Percentiles rank a stretch among this genome's conserved stretches.
phyloP scores from a whole-genome alignment of 768 basidiomycete genomes.

The Myochromella boudieri region DNA sequence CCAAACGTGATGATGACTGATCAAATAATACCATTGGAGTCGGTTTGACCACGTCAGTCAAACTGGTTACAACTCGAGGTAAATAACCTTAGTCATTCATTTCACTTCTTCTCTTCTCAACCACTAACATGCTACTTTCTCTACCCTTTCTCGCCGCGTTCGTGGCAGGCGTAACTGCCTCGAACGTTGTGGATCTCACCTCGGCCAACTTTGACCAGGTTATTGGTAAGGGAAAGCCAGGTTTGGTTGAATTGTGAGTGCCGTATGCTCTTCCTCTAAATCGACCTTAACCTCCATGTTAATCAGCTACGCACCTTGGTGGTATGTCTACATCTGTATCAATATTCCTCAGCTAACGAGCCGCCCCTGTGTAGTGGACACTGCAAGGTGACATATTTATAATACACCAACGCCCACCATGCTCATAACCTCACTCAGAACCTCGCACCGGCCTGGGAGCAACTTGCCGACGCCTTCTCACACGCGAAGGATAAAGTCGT shows the following conservation, averaged over 20 bases:
- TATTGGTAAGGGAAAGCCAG: slow-evolving; percentile 79
- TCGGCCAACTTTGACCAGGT: slow-evolving; percentile 73
- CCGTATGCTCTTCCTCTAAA: not conserved
- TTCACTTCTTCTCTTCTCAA: slow-evolving; percentile 20
- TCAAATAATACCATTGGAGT: slow-evolving; percentile 23
- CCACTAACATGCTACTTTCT: slow-evolving; percentile 60
- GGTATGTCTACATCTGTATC: slow-evolving; percentile 38
- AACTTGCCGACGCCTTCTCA: slow-evolving; percentile 85
- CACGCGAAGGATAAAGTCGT: slow-evolving; percentile 80
- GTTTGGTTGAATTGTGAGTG: slow-evolving; percentile 89
- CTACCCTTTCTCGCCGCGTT: slow-evolving; percentile 55
- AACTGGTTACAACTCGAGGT: too few species aligned
- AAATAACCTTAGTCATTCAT: slow-evolving; percentile 1
- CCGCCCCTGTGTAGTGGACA: slow-evolving; percentile 58
- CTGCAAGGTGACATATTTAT: slow-evolving; percentile 64
- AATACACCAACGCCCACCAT: not conserved
- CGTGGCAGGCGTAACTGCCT: slow-evolving; percentile 59
- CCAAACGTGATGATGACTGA: slow-evolving; percentile 29
- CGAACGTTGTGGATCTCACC: slow-evolving; percentile 81
- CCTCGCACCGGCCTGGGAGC: slow-evolving; percentile 85
- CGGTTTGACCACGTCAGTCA: slow-evolving; percentile 20
- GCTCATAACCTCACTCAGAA: slow-evolving; percentile 46
- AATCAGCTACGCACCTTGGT: slow-evolving; percentile 83
- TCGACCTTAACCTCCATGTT: too few species aligned
- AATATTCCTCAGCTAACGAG: not conserved